Evolutionary conservation across 1,284 basidiomycete genomes (phyloP).

Genomic region (Microbotryum silenes-acaulis): DNA sequence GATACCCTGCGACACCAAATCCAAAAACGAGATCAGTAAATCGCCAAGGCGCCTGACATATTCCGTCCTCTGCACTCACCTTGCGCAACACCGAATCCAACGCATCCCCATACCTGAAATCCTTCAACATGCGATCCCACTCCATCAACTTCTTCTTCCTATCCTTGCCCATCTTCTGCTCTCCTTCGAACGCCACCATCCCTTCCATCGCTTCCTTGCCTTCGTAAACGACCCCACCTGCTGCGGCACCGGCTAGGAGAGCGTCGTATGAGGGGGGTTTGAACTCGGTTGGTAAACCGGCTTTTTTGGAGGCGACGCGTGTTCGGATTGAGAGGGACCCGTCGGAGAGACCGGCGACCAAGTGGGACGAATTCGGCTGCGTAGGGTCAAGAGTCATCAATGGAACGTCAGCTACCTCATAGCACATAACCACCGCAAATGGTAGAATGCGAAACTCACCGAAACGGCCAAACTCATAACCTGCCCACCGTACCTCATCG

Average conservation of each 20-base stretch:
- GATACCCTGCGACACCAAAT: conserved; percentile 50
- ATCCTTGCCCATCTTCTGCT: conserved; percentile 44
- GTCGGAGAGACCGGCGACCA: conserved; percentile 92
- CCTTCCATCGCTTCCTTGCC: conserved; percentile 30
- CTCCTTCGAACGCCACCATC: conserved; percentile 26
- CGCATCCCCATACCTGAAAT: conserved; percentile 90
- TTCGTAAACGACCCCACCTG: conserved; percentile 24
- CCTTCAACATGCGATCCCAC: conserved; percentile 83
- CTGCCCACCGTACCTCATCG: conserved; percentile 95
- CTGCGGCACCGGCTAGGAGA: conserved; percentile 25
- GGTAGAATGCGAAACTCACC: conserved; percentile 47
- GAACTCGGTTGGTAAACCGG: conserved; percentile 19
- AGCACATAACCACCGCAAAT: conserved; percentile 8
- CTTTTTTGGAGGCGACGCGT: conserved; percentile 24
- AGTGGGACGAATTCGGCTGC: conserved; percentile 91
- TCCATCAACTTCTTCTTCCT: conserved; percentile 67
- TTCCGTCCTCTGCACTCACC: conserved; percentile 45
- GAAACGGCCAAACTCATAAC: conserved; percentile 85
- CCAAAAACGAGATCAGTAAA: neutral
- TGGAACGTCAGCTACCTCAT: neutral
- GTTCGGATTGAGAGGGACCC: conserved; percentile 68
- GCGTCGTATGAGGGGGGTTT: conserved; percentile 25
- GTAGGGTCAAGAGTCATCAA: neutral
- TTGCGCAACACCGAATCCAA: conserved; percentile 80
- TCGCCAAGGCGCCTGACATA: neutral